Base-by-base conservation (phyloP, 2,329 filamentous ascomycete genomes). In the Trichoderma arundinaceum region DNA sequence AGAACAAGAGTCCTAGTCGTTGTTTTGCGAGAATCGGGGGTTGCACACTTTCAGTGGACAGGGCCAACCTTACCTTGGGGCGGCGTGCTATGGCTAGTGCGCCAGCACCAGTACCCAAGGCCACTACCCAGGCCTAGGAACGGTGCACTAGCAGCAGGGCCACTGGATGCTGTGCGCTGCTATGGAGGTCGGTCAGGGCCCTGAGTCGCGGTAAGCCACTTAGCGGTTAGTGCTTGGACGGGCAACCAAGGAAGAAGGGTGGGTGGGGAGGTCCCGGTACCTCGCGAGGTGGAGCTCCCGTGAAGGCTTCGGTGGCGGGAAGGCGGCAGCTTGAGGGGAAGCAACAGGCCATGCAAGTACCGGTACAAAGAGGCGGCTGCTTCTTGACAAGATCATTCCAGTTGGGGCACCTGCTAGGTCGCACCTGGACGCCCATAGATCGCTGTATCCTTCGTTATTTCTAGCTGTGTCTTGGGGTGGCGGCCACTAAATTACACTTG, bases 251-350 rank as follows among this genome's bases (percentile, higher is more conserved):
- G 35, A 38, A 43, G 35, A 12, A 32, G 61, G 33, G 51, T 64
- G 63, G 44, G 63, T 65, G 63, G 64, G n/a, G 64, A 66, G 64
- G 64, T 66, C 49, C 41, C 64, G 56, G 64, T 66, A 66, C 64
- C 57, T 66, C 32, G 49, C 19, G 22, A 35, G 46, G 57, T 61
- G 64, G 64, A 56, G 48, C 64, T 10, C 41, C 57, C 51, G 64
- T 62, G 51, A 41, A 10, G 49, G 7, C 33, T 41, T 39, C 49
- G 12, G 35, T 39, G 56, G 46, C 51, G 19, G 22, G 13, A 13
- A 22, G 41, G 60, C 60, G 19, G 62, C 17, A 28, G 19, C 15
- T 35, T 43, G 53, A 65, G 62, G 28, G 64, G 41, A 53, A 49
- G 49, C 49, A 13, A 41, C 28, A 19, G 51, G 41, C 48, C 32